Evolutionary conservation across 1,139 yeast genomes (phyloP), one percentile per base, ranked within the genome.

Genomic region (Kodamaea ohmeri): DNA sequence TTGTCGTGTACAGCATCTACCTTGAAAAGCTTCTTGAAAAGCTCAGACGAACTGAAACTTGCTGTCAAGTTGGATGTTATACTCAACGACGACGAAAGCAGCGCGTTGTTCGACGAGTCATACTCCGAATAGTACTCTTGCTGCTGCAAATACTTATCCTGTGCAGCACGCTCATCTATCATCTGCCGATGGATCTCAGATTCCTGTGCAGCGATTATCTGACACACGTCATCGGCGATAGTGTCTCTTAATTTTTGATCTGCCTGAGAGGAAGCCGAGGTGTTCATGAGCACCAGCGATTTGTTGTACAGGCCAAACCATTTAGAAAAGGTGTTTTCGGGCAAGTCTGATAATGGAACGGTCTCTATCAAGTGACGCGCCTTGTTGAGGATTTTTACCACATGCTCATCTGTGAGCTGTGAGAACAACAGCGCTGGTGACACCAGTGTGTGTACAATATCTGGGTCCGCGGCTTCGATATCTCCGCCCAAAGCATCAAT

Each of bases 361-460:
- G 46, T 44, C 14, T 60, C 58, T 35, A 64, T 53, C 32, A 69
- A 55, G 3, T 37, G 35, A 15, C 56, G 50, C 1, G 80, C 60
- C 25, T 52, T 43, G 37, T 60, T 58, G 25, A 76, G 48, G n/a
- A 76, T 66, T 30, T 56, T 56, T 22, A 55, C 56, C 26, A 75
- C 46, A 28, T 65, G 70, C 14, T 38, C 49, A 43, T 63, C 76
- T 37, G 49, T 48, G 22, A 60, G 49, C 9, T 51, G 49, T 4
- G 56, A 53, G 43, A 68, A 61, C 20, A 71, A 50, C 30, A 42
- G 51, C 9, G 55, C 39, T 0, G 76, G 71, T 4, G 73, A 66
- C 6, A 70, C 41, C 17, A 60, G 44, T n/a, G 62, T 55, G 50
- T 76, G 80, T 11, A 75, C 58, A 3, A 62, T 40, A 48, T 76